Evolutionary conservation across 176 grass and related monocot genomes (phyloP).

Genomic region (Themeda triandra): DNA sequence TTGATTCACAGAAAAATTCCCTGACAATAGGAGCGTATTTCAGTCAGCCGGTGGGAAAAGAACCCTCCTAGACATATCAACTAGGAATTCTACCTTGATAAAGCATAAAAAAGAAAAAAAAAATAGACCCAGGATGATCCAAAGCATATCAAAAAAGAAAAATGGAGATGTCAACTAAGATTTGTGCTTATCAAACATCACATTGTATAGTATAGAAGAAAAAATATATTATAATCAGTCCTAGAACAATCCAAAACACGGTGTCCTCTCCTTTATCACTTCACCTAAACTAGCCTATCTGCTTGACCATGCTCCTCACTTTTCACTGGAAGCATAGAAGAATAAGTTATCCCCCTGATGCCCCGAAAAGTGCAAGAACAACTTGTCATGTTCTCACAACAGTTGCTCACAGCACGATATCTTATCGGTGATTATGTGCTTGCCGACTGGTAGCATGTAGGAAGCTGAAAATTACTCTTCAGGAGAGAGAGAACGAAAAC

Average conservation of each 20-base stretch:
- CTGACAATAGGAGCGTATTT: too few species aligned
- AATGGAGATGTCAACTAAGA: background rate
- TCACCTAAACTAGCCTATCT: background rate
- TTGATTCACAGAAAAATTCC: background rate
- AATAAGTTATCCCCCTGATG: constrained; percentile 15
- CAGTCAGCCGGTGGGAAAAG: too few species aligned
- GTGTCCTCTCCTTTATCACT: constrained; percentile 10
- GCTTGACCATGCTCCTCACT: background rate
- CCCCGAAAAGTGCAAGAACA: background rate
- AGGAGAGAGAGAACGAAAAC: background rate
- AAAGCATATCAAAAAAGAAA: background rate
- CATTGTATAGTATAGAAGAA: too few species aligned
- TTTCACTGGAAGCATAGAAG: constrained; percentile 18
- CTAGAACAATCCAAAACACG: too few species aligned
- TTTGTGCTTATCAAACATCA: background rate
- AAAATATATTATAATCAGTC: background rate
- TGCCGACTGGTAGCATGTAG: background rate
- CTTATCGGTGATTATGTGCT: background rate
- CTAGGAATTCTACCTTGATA: background rate
- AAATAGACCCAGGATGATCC: background rate
- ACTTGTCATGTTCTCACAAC: background rate
- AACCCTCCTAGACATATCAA: background rate
- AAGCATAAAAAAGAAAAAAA: background rate
- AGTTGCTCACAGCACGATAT: background rate
- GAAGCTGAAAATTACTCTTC: background rate